Base-by-base conservation (phyloP, 768 basidiomycete species). In the Naganishia kalamii region DNA sequence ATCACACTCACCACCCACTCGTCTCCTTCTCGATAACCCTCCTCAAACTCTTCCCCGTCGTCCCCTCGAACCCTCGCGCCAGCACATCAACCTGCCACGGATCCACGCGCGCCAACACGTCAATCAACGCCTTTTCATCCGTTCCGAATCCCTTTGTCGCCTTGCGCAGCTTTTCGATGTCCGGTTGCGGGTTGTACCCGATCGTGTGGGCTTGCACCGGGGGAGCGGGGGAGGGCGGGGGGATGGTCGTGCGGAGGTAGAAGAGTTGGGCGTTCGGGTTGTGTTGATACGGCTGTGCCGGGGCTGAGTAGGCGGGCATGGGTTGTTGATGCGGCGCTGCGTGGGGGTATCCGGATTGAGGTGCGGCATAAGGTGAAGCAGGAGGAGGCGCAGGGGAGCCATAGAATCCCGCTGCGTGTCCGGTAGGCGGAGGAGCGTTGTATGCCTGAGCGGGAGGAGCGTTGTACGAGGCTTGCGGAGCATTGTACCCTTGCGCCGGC, bases 101-200 rank as follows among this genome's bases (percentile, higher is more conserved):
- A 59, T 76, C 75, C 0, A 78, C 66, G 0, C 75, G 70, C 4
- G 72, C 33, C 11, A 79, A 67, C 0, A 70, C 71, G 59, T 75
- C 71, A 37, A 79, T 77, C 27, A 79, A 35, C 11, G 71, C 66
- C 15, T 64, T 62, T 57, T 78, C 75, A 63, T 78, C 75, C 63
- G 70, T 71, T 44, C 70, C 71, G 49, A 70, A 72, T 21, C 77
- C 79, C 69, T 80, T 80, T 32, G 78, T 79, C 12, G 80, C 80
- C 57, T 78, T 79, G 23, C 78, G 33, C 23, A 80, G 67, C 12
- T 77, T 65, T 43, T 79, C 74, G 6, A 74, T 74, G 59, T 80
- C 79, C 44, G 75, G 74, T 54, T 65, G 57, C 6, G 79, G 66
- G 63, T 77, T 71, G 63, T 78, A 78, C 7, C 72, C 73, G 40